Conservation (phyloP, 306 rosid genomes). For the Cicer pinnatifidum region DNA sequence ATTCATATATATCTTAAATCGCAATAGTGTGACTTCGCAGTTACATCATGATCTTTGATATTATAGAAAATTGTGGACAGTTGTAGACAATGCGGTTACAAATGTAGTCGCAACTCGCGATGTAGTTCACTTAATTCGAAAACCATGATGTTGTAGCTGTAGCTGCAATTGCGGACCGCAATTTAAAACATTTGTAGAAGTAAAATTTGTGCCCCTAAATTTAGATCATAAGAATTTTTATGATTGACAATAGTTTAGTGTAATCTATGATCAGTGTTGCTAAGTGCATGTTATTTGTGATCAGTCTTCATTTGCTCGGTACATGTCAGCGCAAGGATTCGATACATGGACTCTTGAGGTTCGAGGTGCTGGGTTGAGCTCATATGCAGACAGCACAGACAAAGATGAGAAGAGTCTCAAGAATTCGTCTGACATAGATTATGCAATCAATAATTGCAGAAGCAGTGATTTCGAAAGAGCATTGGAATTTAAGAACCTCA, state of each 20-base stretch:
- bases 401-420: slow-evolving; percentile 36
- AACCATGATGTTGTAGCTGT: neutral
- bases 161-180: neutral
- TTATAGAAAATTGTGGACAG: neutral
- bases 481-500: slow-evolving; percentile 28
- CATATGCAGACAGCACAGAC: slow-evolving; percentile 44
- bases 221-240: slow-evolving; percentile 1
- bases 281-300: slow-evolving; percentile 44
- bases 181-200: neutral
- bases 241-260: neutral
- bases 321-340: slow-evolving; percentile 80
- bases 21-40: neutral
- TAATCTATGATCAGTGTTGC: slow-evolving; percentile 11
- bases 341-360: slow-evolving; percentile 95
- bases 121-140: neutral
- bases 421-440: slow-evolving; percentile 28
- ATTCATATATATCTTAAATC: too few species aligned
- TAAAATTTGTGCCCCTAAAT: slow-evolving; percentile 1
- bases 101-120: neutral
- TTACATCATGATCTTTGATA: neutral
- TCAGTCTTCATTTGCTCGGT: slow-evolving; percentile 84
- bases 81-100: neutral
- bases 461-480: slow-evolving; percentile 27
- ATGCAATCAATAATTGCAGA: slow-evolving; percentile 40
- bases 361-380: slow-evolving; percentile 88